A percentile compares a stretch with the other conserved stretches of the same genome.
Evolutionary conservation across 345 rosid genomes (phyloP).

Genomic region (Citropsis articulata): DNA sequence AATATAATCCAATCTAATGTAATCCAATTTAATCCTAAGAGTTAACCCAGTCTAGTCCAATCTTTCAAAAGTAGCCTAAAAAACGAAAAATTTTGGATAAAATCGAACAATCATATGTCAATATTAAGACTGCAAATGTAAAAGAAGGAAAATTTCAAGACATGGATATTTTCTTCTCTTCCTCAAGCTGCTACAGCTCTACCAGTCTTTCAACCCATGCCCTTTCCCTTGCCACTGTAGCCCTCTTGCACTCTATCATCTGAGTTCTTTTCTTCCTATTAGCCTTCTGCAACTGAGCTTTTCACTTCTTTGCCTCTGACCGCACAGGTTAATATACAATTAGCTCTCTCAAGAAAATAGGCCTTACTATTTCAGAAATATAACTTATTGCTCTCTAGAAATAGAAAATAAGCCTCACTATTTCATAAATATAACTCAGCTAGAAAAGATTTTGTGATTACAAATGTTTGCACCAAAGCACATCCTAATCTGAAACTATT

Average conservation of each 20-base stretch:
- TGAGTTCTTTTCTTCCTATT: conserved; percentile 35
- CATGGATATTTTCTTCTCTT: conserved; percentile 67
- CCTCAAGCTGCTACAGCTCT: conserved; percentile 68
- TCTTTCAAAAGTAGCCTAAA: too few species aligned
- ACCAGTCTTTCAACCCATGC: conserved; percentile 75
- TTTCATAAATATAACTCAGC: neutral
- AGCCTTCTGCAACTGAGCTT: conserved; percentile 53
- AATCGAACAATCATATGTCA: too few species aligned
- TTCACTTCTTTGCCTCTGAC: conserved; percentile 91
- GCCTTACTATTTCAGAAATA: neutral
- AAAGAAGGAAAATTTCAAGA: too few species aligned
- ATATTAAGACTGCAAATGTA: too few species aligned
- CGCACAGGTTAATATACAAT: conserved; percentile 28
- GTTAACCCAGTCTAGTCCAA: too few species aligned
- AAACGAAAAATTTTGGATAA: too few species aligned
- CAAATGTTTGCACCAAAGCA: neutral
- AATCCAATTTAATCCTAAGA: too few species aligned
- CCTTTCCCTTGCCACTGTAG: conserved; percentile 85
- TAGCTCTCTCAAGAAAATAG: neutral
- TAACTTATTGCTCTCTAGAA: too few species aligned
- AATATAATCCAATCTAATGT: too few species aligned
- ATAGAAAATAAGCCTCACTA: neutral
- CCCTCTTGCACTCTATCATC: conserved; percentile 71
- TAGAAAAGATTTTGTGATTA: too few species aligned
- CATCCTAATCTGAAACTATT: neutral